Evolutionary conservation across 306 rosid species (phyloP).

Genomic region (Ziziphus jujuba): DNA sequence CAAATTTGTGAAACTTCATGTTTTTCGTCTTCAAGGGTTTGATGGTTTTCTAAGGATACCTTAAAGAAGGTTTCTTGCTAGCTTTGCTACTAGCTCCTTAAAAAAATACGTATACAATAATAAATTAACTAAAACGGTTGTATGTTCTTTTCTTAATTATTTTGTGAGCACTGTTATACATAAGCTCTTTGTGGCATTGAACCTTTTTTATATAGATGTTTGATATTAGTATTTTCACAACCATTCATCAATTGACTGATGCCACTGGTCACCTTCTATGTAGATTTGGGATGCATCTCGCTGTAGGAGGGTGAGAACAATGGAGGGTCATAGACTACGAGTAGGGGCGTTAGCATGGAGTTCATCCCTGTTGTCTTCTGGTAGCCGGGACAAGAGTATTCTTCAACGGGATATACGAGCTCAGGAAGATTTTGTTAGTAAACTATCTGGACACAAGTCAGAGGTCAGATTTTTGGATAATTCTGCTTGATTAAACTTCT

Average conservation of each 20-base stretch:
- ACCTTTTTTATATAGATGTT: slow-evolving; percentile 3
- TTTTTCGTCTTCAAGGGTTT: too few relatives aligned
- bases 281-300: slow-evolving; percentile 97
- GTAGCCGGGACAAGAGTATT: slow-evolving; percentile 84
- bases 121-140: background rate
- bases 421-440: slow-evolving; percentile 85
- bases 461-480: slow-evolving; percentile 56
- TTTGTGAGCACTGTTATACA: slow-evolving; percentile 14
- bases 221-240: background rate
- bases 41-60: too few relatives aligned
- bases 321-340: slow-evolving; percentile 85
- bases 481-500: slow-evolving; percentile 26
- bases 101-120: background rate
- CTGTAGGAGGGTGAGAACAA: slow-evolving; percentile 78
- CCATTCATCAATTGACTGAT: slow-evolving; percentile 20
- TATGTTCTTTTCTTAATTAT: slow-evolving; percentile 14
- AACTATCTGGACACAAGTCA: slow-evolving; percentile 86
- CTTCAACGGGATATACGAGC: slow-evolving; percentile 89
- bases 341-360: slow-evolving; percentile 94
- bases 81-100: too few relatives aligned
- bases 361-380: slow-evolving; percentile 79
- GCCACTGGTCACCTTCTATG: slow-evolving; percentile 21
- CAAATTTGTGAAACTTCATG: too few relatives aligned
- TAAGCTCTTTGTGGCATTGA: slow-evolving; percentile 1
- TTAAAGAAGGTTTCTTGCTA: too few relatives aligned